Conservation (phyloP, 805 yeast genomes). For the Lipomyces spencermartinsiae region DNA sequence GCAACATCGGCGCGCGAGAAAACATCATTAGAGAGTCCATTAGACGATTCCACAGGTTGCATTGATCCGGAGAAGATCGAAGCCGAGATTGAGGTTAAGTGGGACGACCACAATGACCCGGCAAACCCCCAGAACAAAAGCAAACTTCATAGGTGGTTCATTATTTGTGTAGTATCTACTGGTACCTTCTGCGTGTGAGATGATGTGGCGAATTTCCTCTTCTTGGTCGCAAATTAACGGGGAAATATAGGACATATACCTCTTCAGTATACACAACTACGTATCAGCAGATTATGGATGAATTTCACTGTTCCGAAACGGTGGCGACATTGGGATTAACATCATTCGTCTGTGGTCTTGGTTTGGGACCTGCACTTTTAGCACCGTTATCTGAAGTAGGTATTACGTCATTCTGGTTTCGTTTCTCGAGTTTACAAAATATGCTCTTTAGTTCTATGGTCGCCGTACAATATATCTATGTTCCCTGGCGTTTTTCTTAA, state of each 20-base stretch:
- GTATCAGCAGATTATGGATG: constrained; percentile 50
- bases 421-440: constrained; percentile 61
- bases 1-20: neutral
- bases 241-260: constrained; percentile 51
- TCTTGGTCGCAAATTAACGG: constrained; percentile 40
- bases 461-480: constrained; percentile 64
- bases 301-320: constrained; percentile 55
- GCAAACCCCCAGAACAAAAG: constrained; percentile 49
- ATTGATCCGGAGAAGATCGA: neutral
- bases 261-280: constrained; percentile 58
- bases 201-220: constrained; percentile 40
- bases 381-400: constrained; percentile 82
- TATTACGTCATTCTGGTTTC: constrained; percentile 51
- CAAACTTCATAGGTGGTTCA: constrained; percentile 48
- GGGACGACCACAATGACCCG: constrained; percentile 45
- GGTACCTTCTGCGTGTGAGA: constrained; percentile 29
- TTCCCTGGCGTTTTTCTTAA: constrained; percentile 53
- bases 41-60: neutral
- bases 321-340: constrained; percentile 53
- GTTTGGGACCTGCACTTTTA: constrained; percentile 73
- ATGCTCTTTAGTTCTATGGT: constrained; percentile 70
- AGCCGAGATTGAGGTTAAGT: constrained; percentile 4
- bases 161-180: constrained; percentile 42
- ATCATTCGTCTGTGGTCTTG: constrained; percentile 66
- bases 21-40: neutral